Evolutionary conservation across 176 grass and related monocot genomes (phyloP), one percentile per base, ranked within the genome.

Genomic region (Zizania latifolia): DNA sequence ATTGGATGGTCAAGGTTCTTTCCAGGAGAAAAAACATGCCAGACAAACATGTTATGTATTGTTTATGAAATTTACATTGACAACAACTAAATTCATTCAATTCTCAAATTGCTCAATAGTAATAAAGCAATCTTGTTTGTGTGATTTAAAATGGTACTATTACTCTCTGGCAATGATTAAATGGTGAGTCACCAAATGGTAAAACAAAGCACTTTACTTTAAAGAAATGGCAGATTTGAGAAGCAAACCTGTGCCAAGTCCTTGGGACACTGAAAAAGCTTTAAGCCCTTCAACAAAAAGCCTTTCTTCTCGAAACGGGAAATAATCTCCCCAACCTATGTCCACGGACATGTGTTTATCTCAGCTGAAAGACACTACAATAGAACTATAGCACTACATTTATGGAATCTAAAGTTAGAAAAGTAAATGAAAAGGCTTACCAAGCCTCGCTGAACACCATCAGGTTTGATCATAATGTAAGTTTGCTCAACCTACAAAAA

Each of bases 381-480:
- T 58, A 34, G 17, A 71, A 21, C 59, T 16, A 53, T 15, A 39
- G 0, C 27, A 21, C 32, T 10, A n/a, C 8, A 50, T 38, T 4
- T 11, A 34, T 29, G 1, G 50, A 62, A 21, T 51, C 27, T 16
- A 61, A 58, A 84, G 4, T 32, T 19, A 21, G 10, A 72, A 56
- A 70, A 74, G 55, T 45, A 11, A 16, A 36, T 27, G 19, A 62
- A 68, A 41, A 0, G 19, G 1, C 12, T 17, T 90, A 99, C 95
- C 86, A 94, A 79, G 35, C 89, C 82, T 14, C 95, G 95, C 65
- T 99, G 95, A 62, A 99, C 91, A 29, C 91, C 95, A 62, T 99
- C 95, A 62, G 95, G 95, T 81, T 99, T 94, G 60, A 99, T 67
- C 95, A 99, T 99, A 78, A 98, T 99, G 60, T 99, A 99, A 58